phyloP scores from a whole-genome alignment of 441 rosid species.

The Cnidoscolus chayamansa region DNA sequence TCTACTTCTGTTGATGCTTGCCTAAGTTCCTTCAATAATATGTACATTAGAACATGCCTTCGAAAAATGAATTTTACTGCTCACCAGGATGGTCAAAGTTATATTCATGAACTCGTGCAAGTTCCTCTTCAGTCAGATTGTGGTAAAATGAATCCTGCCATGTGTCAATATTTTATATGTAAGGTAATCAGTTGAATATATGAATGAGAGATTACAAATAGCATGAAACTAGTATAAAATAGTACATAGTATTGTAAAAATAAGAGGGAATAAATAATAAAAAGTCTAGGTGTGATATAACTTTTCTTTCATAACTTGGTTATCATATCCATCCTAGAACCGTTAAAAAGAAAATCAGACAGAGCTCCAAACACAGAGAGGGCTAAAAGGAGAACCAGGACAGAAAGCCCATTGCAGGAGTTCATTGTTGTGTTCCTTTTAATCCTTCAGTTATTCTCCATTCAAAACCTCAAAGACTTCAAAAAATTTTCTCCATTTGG shows the following conservation, averaged over 20 bases:
- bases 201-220: neutral
- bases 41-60: constrained; percentile 3
- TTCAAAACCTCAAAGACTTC: neutral
- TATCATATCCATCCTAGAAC: constrained; percentile 1
- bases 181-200: neutral
- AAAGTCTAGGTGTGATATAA: neutral
- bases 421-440: neutral
- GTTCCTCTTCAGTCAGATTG: constrained; percentile 82
- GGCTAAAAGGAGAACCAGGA: neutral
- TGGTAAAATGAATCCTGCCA: constrained; percentile 98
- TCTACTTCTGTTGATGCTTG: neutral
- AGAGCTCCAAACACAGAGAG: neutral
- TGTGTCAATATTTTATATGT: constrained; percentile 19
- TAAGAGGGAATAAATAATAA: neutral
- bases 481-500: constrained; percentile 6
- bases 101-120: constrained; percentile 82
- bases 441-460: neutral
- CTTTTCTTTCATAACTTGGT: neutral
- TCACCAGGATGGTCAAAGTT: constrained; percentile 99
- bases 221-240: neutral
- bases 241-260: neutral
- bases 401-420: neutral
- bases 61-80: constrained; percentile 25
- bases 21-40: neutral
- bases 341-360: neutral